Base-by-base conservation (phyloP, 78 protist species). In the Dictyostelium brefeldianum region DNA sequence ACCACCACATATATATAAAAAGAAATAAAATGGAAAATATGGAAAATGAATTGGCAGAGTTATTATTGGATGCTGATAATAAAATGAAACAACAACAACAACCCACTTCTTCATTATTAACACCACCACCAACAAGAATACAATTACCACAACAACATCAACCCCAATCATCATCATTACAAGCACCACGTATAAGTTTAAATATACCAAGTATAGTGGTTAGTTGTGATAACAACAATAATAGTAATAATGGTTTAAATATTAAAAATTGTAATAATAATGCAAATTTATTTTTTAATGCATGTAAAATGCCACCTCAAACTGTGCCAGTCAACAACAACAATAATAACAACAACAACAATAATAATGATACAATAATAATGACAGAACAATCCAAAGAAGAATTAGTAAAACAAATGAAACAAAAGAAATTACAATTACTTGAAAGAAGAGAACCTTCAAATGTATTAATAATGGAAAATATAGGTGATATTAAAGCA, bases 381-480 rank as follows among this genome's bases (percentile, higher is more conserved):
- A 36, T 71, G 3, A 47, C 47, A 29, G 51, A 53, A 11, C 1
- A 36, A 36, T 36, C 43, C 43, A 56, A 51, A 36, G 47, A 56
- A 6, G n/a, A 36, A 41, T n/a, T 29, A 5, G 18, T 56, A 77
- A 43, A 69, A n/a, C 71, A 69, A 54, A 53, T 74, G 69, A 73
- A 48, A 43, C 65, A 85, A 51, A 85, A 67, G 20, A 85, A 75
- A 62, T 27, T 56, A 14, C 81, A 85, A 22, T 48, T 50, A 47
- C 15, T 85, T 7, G 25, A 25, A 41, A 54, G 64, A 51, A 71
- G 92, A 75, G 59, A 46, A 5, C 92, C 92, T 10, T 73, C 92
- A 18, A 73, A 71, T 85, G 92, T 85, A 22, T 46, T 85, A 54
- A 47, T 85, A 10, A 25, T 85, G 18, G 92, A 85, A 29, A 85